Conservation (phyloP, 2,329 filamentous ascomycete genomes). For the Salinomyces thailandicus region DNA sequence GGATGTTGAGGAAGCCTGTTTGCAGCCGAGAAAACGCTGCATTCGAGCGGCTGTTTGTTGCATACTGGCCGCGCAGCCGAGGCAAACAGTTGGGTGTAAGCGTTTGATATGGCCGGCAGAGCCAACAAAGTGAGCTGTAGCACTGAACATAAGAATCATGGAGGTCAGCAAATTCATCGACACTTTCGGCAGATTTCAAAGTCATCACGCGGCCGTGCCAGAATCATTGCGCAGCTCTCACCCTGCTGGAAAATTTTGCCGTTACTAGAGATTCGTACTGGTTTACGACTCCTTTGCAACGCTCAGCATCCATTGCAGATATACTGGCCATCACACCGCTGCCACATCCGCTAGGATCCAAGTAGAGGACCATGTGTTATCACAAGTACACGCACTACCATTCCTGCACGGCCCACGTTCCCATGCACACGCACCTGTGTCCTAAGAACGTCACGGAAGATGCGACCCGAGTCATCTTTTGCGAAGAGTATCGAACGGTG, state of each 20-base stretch:
- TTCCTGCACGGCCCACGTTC: slow-evolving; percentile 18
- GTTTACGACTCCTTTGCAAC: too few species aligned
- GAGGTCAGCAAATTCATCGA: too few species aligned
- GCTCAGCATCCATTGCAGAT: too few species aligned
- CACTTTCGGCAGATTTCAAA: too few species aligned
- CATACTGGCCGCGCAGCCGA: background rate
- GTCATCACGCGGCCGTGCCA: too few species aligned
- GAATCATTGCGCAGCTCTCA: too few species aligned
- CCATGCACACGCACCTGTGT: slow-evolving; percentile 24
- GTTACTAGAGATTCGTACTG: too few species aligned
- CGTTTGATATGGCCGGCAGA: background rate
- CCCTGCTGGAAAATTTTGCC: too few species aligned
- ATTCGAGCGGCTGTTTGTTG: slow-evolving; percentile 1
- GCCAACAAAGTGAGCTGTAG: background rate
- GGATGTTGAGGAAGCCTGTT: slow-evolving; percentile 1
- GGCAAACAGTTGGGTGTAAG: slow-evolving; percentile 1
- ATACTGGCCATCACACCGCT: too few species aligned
- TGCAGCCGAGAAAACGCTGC: background rate
- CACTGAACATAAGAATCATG: background rate
- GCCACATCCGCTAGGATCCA: too few species aligned
- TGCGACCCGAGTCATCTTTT: slow-evolving; percentile 21
- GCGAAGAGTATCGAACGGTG: slow-evolving; percentile 21
- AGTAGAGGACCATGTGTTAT: slow-evolving; percentile 22
- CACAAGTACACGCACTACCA: slow-evolving; percentile 26
- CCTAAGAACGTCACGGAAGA: slow-evolving; percentile 21